Evolutionary conservation across 2,329 filamentous ascomycete genomes (phyloP).

Genomic region (Pezicula radicicola): DNA sequence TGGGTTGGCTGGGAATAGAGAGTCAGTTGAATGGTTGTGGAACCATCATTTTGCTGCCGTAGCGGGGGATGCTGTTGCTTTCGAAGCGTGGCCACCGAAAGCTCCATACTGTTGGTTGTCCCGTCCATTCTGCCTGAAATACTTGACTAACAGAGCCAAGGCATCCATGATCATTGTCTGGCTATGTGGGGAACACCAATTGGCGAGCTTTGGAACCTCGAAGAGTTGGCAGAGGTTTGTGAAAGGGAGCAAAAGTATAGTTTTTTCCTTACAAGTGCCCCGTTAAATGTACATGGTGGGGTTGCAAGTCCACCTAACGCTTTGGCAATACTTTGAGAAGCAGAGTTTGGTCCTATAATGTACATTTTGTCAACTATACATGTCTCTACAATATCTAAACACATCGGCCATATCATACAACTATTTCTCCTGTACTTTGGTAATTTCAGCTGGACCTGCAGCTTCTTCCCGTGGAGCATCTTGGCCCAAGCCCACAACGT

Average conservation of each 20-base stretch:
- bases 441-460: not conserved
- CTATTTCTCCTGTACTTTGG: not conserved
- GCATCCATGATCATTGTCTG: slow-evolving; percentile 25
- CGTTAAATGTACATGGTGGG: no score
- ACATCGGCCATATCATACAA: not conserved
- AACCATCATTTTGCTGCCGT: slow-evolving; percentile 26
- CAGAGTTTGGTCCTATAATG: no score
- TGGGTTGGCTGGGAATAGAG: slow-evolving; percentile 16
- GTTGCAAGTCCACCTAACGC: no score
- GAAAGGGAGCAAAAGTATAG: no score
- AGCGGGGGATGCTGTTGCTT: slow-evolving; percentile 22
- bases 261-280: no score
- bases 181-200: slow-evolving; percentile 25
- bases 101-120: slow-evolving; percentile 5
- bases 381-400: not conserved
- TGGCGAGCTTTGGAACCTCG: slow-evolving; percentile 27
- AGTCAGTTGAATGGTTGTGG: slow-evolving; percentile 25
- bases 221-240: slow-evolving; percentile 14
- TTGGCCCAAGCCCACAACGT: slow-evolving; percentile 50
- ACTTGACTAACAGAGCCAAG: slow-evolving; percentile 4
- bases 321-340: no score
- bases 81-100: slow-evolving; percentile 19
- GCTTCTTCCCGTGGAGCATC: not conserved
- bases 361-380: no score
- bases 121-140: not conserved